A percentile compares a stretch with the other conserved stretches of the same genome.
Conservation (phyloP, 176 grass and related monocot genomes). For the Calamus simplicifolius region DNA sequence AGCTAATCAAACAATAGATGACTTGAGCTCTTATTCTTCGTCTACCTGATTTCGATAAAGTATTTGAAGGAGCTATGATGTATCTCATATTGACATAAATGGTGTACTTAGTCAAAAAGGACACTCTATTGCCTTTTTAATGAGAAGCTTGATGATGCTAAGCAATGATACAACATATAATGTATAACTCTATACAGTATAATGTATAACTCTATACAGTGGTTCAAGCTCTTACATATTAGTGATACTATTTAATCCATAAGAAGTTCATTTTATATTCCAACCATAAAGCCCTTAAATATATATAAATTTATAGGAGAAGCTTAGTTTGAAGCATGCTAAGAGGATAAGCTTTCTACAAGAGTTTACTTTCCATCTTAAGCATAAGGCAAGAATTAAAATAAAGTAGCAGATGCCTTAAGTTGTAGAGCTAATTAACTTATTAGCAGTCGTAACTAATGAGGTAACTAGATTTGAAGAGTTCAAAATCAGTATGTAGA, state of each 20-base stretch:
- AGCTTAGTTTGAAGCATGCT: neutral
- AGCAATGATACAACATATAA: neutral
- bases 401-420: neutral
- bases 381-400: neutral
- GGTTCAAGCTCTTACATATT: neutral
- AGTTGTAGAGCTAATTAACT: neutral
- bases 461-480: neutral
- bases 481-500: neutral
- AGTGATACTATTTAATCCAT: neutral
- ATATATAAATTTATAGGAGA: neutral
- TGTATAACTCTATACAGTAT: neutral
- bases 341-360: neutral
- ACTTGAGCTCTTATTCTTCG: neutral
- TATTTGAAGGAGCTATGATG: neutral
- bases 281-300: neutral
- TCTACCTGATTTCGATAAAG: neutral
- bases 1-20: neutral
- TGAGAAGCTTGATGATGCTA: neutral
- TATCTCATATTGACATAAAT: no score
- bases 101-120: neutral
- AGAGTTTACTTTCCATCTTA: neutral
- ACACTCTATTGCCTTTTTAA: neutral
- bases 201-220: neutral
- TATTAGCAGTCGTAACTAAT: neutral
- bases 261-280: neutral